A percentile compares a stretch with the other conserved stretches of the same genome.
Conservation (phyloP, 2,329 filamentous ascomycete genomes). For the Fusarium anthophilum region DNA sequence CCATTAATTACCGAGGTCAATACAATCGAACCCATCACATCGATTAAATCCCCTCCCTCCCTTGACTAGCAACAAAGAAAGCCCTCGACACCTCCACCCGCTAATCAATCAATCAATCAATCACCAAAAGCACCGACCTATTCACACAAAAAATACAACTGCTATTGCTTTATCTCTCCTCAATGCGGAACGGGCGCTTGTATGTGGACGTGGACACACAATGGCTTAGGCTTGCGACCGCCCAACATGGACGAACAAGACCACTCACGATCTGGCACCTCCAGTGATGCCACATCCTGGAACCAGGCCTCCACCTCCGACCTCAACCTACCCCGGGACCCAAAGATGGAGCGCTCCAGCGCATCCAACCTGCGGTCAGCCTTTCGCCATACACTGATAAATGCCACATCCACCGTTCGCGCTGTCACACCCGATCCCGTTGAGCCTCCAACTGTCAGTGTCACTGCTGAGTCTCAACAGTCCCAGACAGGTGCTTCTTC, state of each 20-base stretch:
- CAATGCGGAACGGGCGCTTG: conserved; percentile 47
- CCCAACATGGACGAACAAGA: conserved; percentile 57
- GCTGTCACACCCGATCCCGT: conserved; percentile 71
- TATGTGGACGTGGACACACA: conserved; percentile 52
- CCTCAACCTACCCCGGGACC: conserved; percentile 43
- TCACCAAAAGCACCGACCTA: conserved; percentile 1
- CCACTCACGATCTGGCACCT: conserved; percentile 47
- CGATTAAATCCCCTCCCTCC: not conserved
- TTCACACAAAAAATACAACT: conserved; percentile 5
- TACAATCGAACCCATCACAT: not conserved
- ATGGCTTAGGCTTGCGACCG: conserved; percentile 57
- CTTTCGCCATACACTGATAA: conserved; percentile 44
- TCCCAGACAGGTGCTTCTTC: conserved; percentile 40
- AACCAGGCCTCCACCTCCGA: conserved; percentile 45
- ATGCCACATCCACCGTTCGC: conserved; percentile 61
- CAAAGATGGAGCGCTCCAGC: conserved; percentile 49
- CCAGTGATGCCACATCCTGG: conserved; percentile 49
- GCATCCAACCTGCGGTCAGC: conserved; percentile 48
- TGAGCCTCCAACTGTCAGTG: conserved; percentile 45
- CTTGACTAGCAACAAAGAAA: conserved; percentile 11
- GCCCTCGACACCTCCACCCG: conserved; percentile 13
- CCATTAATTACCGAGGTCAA: not conserved
- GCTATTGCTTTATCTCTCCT: conserved; percentile 25
- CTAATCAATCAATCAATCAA: not conserved
- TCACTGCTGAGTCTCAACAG: conserved; percentile 37